Percentiles rank a stretch among this genome's conserved stretches.
Conservation (phyloP, 352 stramenopile species). For the Globisporangium okanoganense region DNA sequence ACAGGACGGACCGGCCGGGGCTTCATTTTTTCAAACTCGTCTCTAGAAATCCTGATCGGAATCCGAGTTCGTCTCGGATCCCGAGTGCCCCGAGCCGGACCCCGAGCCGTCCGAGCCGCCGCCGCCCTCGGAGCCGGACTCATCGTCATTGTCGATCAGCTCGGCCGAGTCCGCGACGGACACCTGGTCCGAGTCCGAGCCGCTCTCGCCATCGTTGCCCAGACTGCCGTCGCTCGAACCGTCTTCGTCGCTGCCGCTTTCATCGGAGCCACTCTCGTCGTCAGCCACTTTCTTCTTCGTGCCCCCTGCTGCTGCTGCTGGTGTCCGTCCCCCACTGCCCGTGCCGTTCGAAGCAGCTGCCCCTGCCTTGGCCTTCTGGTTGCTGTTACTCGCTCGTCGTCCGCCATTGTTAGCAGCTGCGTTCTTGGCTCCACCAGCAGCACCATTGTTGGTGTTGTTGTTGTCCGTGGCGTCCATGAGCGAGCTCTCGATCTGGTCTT, state of each 20-base stretch:
- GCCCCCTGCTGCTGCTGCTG: slow-evolving; percentile 10
- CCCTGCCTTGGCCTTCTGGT: slow-evolving; percentile 37
- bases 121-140: slow-evolving; percentile 40
- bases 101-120: slow-evolving; percentile 47
- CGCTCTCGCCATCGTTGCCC: slow-evolving; percentile 19
- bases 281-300: slow-evolving; percentile 36
- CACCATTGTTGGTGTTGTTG: slow-evolving; percentile 48
- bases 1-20: background rate
- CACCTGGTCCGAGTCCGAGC: slow-evolving; percentile 76
- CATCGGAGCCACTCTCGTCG: slow-evolving; percentile 23
- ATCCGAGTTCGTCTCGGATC: slow-evolving; percentile 28
- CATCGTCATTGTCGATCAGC: slow-evolving; percentile 84
- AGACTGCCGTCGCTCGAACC: slow-evolving; percentile 55
- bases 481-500: slow-evolving; percentile 69
- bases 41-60: slow-evolving; percentile 79
- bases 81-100: slow-evolving; percentile 47
- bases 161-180: slow-evolving; percentile 80
- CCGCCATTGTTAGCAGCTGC: slow-evolving; percentile 19
- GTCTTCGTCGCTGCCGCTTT: slow-evolving; percentile 41
- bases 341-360: slow-evolving; percentile 1
- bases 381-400: slow-evolving; percentile 31
- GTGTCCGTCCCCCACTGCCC: background rate
- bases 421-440: slow-evolving; percentile 5
- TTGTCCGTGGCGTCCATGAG: slow-evolving; percentile 41
- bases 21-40: background rate